Evolutionary conservation across 805 yeast genomes (phyloP).

Genomic region (Ogataea pignaliae): DNA sequence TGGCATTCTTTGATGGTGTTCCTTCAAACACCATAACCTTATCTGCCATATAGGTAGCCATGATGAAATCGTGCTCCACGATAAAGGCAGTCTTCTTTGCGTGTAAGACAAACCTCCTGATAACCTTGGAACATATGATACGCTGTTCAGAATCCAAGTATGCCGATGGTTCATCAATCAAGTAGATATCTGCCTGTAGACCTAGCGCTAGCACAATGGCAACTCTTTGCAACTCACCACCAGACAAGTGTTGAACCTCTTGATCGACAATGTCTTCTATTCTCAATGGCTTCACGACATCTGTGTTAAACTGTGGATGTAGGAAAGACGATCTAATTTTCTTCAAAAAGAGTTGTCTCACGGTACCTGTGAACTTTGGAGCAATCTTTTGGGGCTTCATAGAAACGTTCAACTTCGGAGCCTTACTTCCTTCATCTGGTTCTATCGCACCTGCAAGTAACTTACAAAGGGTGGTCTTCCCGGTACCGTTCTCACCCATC

Average conservation of each 20-base stretch:
- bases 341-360: conserved; percentile 94
- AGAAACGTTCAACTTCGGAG: conserved; percentile 86
- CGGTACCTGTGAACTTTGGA: conserved; percentile 98
- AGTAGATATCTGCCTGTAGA: conserved; percentile 89
- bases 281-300: conserved; percentile 91
- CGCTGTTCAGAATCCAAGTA: conserved; percentile 99
- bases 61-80: conserved; percentile 99
- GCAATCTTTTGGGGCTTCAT: conserved; percentile 99
- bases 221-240: conserved; percentile 99
- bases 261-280: conserved; percentile 95
- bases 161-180: conserved; percentile 98
- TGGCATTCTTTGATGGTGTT: conserved; percentile 77
- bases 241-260: conserved; percentile 95
- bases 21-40: conserved; percentile 99
- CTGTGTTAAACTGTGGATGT: conserved; percentile 97
- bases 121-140: conserved; percentile 97
- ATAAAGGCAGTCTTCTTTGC: conserved; percentile 98
- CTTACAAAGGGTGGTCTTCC: conserved; percentile 97
- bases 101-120: conserved; percentile 92
- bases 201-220: conserved; percentile 96
- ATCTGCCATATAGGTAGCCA: conserved; percentile 99
- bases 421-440: conserved; percentile 75
- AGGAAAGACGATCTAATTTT: conserved; percentile 91
- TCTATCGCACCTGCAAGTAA: conserved; percentile 88
- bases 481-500: conserved; percentile 99